Percentiles rank a stretch among this genome's conserved stretches.
Evolutionary conservation across 2,329 filamentous ascomycete species (phyloP).

Genomic region (Aschersonia sp.): DNA sequence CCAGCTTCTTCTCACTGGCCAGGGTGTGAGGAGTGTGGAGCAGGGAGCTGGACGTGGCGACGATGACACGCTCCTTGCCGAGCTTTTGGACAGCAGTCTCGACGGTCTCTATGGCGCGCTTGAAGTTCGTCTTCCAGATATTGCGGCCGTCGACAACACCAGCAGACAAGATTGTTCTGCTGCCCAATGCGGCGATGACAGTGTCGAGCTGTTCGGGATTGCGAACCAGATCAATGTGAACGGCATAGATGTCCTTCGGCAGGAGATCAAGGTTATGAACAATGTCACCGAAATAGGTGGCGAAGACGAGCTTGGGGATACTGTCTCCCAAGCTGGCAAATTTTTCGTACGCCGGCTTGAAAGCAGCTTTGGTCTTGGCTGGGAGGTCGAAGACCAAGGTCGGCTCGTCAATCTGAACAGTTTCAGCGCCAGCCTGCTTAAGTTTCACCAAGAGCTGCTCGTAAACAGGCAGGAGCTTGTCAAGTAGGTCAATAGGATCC

Average conservation of each 20-base stretch:
- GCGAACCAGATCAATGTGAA: slow-evolving; percentile 93
- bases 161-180: slow-evolving; percentile 80
- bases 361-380: slow-evolving; percentile 81
- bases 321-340: slow-evolving; percentile 60
- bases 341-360: slow-evolving; percentile 96
- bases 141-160: slow-evolving; percentile 98
- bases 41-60: slow-evolving; percentile 92
- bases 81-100: slow-evolving; percentile 87
- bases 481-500: slow-evolving; percentile 83
- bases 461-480: slow-evolving; percentile 89
- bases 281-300: slow-evolving; percentile 98
- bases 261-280: slow-evolving; percentile 96
- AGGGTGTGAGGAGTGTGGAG: slow-evolving; percentile 98
- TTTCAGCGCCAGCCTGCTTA: slow-evolving; percentile 90
- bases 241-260: slow-evolving; percentile 62
- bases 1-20: slow-evolving; percentile 96
- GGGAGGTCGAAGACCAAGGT: slow-evolving; percentile 90
- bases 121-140: slow-evolving; percentile 99
- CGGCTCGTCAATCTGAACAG: slow-evolving; percentile 97
- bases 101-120: slow-evolving; percentile 80
- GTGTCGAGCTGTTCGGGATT: slow-evolving; percentile 94
- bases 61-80: slow-evolving; percentile 93
- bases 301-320: slow-evolving; percentile 77
- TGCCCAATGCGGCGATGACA: slow-evolving; percentile 67
- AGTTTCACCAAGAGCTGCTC: slow-evolving; percentile 84